phyloP scores from a whole-genome alignment of 805 yeast species.

The Myxozyma melibiosi region DNA sequence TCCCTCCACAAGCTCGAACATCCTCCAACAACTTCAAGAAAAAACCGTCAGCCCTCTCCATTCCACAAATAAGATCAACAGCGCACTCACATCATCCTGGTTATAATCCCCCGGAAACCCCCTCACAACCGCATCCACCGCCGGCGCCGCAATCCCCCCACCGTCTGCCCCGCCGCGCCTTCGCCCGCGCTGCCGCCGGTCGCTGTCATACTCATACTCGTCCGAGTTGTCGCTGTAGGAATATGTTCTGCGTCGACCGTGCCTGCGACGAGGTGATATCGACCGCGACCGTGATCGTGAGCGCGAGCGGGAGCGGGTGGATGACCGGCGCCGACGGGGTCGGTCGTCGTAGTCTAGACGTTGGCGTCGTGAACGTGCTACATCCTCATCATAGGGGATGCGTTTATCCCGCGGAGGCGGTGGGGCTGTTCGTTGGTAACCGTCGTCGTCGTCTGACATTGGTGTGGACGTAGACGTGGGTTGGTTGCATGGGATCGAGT shows the following conservation, averaged over 20 bases:
- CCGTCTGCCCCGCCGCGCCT: slow-evolving; percentile 4
- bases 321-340: slow-evolving; percentile 5
- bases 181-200: neutral
- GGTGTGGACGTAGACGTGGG: too few relatives aligned
- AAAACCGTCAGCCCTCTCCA: neutral
- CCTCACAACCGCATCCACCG: neutral
- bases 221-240: neutral
- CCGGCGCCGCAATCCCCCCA: neutral
- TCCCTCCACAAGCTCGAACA: slow-evolving; percentile 3
- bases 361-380: too few relatives aligned
- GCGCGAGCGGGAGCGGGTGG: slow-evolving; percentile 2
- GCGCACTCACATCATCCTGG: neutral
- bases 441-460: slow-evolving; percentile 3
- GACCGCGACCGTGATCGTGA: slow-evolving; percentile 12
- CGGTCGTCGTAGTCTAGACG: slow-evolving; percentile 7
- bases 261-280: slow-evolving; percentile 5
- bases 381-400: neutral
- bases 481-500: too few relatives aligned
- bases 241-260: neutral
- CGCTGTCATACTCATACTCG: neutral
- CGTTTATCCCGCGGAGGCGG: neutral
- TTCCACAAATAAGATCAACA: neutral
- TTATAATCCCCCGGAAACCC: neutral
- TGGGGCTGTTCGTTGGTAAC: neutral
- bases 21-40: slow-evolving; percentile 1